A percentile compares a stretch with the other conserved stretches of the same genome.
These are phyloP conservation scores for Spongospora subterranea DNA, from an alignment of 208 protist species.

Conservation along the genomic window DNA sequence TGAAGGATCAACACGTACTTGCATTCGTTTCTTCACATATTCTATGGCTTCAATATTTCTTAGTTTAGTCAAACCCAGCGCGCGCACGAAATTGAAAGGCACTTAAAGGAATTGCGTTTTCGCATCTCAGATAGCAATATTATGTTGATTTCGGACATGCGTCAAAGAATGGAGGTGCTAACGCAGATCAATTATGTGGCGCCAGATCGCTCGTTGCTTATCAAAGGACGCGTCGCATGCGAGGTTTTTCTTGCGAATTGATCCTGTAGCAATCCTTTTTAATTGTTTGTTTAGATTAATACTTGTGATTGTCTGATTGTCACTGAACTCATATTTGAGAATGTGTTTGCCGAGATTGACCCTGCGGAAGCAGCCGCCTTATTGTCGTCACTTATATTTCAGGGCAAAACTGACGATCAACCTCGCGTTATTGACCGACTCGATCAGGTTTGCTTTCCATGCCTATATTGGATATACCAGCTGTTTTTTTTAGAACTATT, in stretches of 20 bases:
- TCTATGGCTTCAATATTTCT: neutral
- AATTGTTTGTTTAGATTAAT: neutral
- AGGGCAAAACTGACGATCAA: conserved; percentile 52
- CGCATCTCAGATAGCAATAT: conserved; percentile 24
- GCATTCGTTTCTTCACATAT: neutral
- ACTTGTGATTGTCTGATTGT: conserved; percentile 65
- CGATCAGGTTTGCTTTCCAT: neutral
- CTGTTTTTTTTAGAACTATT: no score
- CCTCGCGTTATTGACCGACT: neutral
- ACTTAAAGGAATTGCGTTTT: neutral
- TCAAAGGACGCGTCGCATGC: conserved; percentile 67
- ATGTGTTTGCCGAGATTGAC: conserved; percentile 3
- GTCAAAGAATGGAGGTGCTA: conserved; percentile 42
- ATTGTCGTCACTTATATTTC: conserved; percentile 53
- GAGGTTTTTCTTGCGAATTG: neutral
- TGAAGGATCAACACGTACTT: neutral
- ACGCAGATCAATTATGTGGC: conserved; percentile 38
- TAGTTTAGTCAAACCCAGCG: conserved; percentile 11
- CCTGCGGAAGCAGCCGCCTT: conserved; percentile 50
- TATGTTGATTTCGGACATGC: conserved; percentile 38
- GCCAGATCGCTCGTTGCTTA: neutral
- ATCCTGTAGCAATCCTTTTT: neutral
- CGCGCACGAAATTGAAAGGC: neutral
- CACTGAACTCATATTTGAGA: conserved; percentile 63
- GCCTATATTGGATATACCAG: no score